phyloP scores from a whole-genome alignment of 140 eudicot genomes.

The Anethum foeniculum region DNA sequence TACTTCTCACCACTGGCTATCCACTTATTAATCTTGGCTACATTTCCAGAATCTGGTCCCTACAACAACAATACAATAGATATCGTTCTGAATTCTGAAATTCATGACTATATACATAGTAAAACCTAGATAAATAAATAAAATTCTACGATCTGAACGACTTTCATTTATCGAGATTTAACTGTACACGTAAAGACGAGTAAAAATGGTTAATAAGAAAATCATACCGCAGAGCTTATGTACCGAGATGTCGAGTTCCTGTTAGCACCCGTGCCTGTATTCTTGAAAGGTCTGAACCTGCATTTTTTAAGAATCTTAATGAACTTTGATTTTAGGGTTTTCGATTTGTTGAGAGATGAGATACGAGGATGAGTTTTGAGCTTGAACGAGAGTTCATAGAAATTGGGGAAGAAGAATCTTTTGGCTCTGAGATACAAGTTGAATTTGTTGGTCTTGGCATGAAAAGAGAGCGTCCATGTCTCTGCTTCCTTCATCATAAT shows the following conservation, averaged over 20 bases:
- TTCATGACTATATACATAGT: too few relatives aligned
- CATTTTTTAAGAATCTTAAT: slow-evolving; percentile 19
- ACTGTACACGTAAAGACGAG: too few relatives aligned
- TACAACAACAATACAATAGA: neutral
- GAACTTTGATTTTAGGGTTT: slow-evolving; percentile 21
- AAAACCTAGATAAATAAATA: too few relatives aligned
- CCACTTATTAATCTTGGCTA: neutral
- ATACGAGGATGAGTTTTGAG: slow-evolving; percentile 14
- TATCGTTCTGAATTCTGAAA: too few relatives aligned
- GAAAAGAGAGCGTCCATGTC: slow-evolving; percentile 32
- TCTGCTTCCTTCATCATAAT: neutral
- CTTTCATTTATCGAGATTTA: too few relatives aligned
- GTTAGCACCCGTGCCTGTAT: slow-evolving; percentile 14
- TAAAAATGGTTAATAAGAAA: neutral
- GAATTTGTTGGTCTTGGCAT: slow-evolving; percentile 33
- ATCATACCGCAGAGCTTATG: neutral
- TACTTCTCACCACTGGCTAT: neutral
- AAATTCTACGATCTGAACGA: too few relatives aligned
- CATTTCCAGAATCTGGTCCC: neutral
- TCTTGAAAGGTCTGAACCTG: slow-evolving; percentile 12
- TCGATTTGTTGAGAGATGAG: slow-evolving; percentile 18
- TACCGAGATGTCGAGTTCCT: neutral
- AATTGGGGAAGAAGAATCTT: slow-evolving; percentile 27
- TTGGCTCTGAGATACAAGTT: slow-evolving; percentile 34
- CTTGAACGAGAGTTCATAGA: slow-evolving; percentile 19